Base-by-base conservation (phyloP, 2,329 filamentous ascomycete genomes). In the Alternaria triticimaculans region DNA sequence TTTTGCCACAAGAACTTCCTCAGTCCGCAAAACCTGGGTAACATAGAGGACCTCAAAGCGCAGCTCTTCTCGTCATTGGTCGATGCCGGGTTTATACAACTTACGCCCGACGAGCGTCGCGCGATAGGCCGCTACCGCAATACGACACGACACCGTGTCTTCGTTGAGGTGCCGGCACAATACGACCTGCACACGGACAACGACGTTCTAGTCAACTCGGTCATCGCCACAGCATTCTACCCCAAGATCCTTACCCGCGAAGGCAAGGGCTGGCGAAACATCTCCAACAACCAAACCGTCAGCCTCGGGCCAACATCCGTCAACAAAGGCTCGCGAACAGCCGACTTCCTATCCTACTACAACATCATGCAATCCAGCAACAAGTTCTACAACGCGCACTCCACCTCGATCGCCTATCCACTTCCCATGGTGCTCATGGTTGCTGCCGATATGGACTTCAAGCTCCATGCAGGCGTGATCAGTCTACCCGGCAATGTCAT, bases 1-100 rank as follows among this genome's bases (percentile, higher is more conserved):
- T 99, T 96, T 80, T 99, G 96, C 82, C 90, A 91, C 72, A 97
- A 97, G 82, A 97, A 97, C 80, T 97, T 94, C 75, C 87, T 99
- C 56, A 95, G 90, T 64, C 87, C 91, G n/a, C 94, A 96, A 77
- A 96, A 93, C 4, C 86, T 99, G 5, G 86, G 89, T 50, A 97
- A 96, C 67, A 97, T 99, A 67, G 96, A 99, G 78, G 96, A 99
- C 72, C 86, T 98, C 57, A 99, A 98, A 80, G 92, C 92, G 7
- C 96, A 99, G 74, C 87, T 99, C 0, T 85, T 97, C 2, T 90
- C 92, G 2, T 92, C 93, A 0, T 86, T 99, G 1, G 91, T 91
- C 7, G 96, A 98, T 72, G 92, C 94, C 1, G 93, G 93, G 0
- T 92, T 97, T 67, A 82, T 98, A 6, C 87, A 87, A 11, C 84